phyloP scores from a whole-genome alignment of 495 filamentous ascomycete genomes.

The Daldinia concentrica region DNA sequence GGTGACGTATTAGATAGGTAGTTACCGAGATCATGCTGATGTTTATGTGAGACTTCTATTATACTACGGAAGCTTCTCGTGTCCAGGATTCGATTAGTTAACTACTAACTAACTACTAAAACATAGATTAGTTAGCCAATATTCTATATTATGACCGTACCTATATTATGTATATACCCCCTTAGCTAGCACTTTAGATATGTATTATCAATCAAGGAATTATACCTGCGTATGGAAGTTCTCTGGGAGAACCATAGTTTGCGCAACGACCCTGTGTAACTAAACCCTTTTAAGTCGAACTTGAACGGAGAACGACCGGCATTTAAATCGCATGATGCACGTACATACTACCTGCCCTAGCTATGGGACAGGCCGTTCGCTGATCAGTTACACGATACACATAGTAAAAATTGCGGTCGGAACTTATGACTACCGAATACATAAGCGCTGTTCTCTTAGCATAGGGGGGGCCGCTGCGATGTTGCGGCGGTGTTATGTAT shows the following conservation, averaged over 20 bases:
- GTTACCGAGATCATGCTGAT: not conserved
- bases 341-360: constrained; percentile 1
- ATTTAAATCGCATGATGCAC: constrained; percentile 30
- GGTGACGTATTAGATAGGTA: not conserved
- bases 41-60: not conserved
- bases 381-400: not conserved
- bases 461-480: constrained; percentile 23
- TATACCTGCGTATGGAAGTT: no score
- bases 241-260: not conserved
- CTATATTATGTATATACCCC: not conserved
- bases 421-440: constrained; percentile 17
- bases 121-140: not conserved
- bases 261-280: constrained; percentile 12
- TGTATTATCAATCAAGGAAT: no score
- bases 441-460: constrained; percentile 22
- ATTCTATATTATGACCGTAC: not conserved
- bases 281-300: constrained; percentile 18
- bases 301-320: constrained; percentile 28
- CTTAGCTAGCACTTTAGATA: not conserved
- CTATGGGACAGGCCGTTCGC: not conserved
- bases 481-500: constrained; percentile 21
- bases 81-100: not conserved
- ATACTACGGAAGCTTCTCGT: not conserved
- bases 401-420: constrained; percentile 21
- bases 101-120: no score